Conservation (phyloP, 2,329 filamentous ascomycete genomes). For the Cercospora citrullina region DNA sequence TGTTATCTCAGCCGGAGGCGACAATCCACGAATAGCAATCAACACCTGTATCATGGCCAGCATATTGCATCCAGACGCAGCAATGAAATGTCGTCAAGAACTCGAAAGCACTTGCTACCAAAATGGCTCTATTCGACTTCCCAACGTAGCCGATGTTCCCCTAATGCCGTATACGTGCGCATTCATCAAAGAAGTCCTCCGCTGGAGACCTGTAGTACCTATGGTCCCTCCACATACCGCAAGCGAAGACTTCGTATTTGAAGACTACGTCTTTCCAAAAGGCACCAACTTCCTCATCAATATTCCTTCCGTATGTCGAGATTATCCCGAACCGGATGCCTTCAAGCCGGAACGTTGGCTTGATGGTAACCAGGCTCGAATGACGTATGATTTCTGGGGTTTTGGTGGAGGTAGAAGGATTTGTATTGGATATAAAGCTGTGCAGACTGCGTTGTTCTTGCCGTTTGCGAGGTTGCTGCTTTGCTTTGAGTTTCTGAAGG, state of each 20-base stretch:
- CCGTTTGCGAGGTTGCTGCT: slow-evolving; percentile 12
- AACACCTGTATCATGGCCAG: slow-evolving; percentile 20
- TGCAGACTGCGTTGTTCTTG: slow-evolving; percentile 15
- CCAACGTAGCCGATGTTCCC: slow-evolving; percentile 5
- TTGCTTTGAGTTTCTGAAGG: slow-evolving; percentile 14
- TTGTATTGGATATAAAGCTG: slow-evolving; percentile 20
- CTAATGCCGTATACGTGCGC: slow-evolving; percentile 12
- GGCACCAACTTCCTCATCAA: slow-evolving; percentile 20
- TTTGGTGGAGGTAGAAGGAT: slow-evolving; percentile 17
- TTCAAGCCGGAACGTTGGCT: slow-evolving; percentile 18
- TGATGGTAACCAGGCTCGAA: slow-evolving; percentile 5
- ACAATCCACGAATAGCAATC: slow-evolving; percentile 19
- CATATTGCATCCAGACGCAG: slow-evolving; percentile 6
- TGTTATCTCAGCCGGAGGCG: slow-evolving; percentile 20
- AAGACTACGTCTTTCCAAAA: slow-evolving; percentile 14
- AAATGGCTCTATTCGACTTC: neutral
- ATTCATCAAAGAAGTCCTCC: slow-evolving; percentile 21
- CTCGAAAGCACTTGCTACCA: slow-evolving; percentile 7
- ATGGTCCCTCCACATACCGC: slow-evolving; percentile 18
- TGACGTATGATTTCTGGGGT: slow-evolving; percentile 18
- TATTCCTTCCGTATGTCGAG: slow-evolving; percentile 11
- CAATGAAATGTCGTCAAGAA: slow-evolving; percentile 3
- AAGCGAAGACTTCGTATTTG: slow-evolving; percentile 15
- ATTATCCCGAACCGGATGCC: slow-evolving; percentile 10
- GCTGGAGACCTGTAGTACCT: slow-evolving; percentile 18